Percentiles rank a stretch among this genome's conserved stretches.
phyloP scores from a whole-genome alignment of 805 yeast species.

The Starmerella gropengiesseri region DNA sequence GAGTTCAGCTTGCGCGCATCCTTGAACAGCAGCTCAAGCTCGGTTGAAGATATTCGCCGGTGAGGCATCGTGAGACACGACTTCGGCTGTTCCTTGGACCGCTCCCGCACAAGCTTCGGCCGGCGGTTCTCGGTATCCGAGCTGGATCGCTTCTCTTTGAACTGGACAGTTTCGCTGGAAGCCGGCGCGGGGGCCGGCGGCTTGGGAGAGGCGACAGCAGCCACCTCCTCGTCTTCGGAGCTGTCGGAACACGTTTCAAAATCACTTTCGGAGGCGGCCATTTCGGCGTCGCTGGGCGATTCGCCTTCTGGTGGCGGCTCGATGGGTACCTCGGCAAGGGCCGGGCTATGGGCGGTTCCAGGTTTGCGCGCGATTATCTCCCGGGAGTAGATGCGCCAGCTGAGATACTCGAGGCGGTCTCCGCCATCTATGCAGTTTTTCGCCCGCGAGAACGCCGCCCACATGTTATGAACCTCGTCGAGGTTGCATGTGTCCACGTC shows the following conservation, averaged over 20 bases:
- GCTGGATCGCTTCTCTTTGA: too few relatives aligned
- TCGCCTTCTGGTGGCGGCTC: not conserved
- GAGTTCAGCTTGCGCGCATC: slow-evolving; percentile 4
- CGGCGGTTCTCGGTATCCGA: too few relatives aligned
- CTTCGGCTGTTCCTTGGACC: not conserved
- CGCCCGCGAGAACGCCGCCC: slow-evolving; percentile 24
- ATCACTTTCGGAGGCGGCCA: slow-evolving; percentile 3
- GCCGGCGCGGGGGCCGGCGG: too few relatives aligned
- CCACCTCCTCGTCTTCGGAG: slow-evolving; percentile 2
- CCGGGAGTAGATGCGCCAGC: slow-evolving; percentile 25
- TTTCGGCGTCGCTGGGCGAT: not conserved
- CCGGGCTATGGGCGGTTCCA: not conserved
- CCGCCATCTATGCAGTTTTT: slow-evolving; percentile 23
- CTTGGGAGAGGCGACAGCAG: too few relatives aligned
- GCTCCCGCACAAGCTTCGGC: too few relatives aligned
- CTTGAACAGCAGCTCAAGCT: slow-evolving; percentile 12
- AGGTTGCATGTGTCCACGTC: slow-evolving; percentile 22
- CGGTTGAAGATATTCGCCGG: slow-evolving; percentile 15
- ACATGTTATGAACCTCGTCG: slow-evolving; percentile 22
- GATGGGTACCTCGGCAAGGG: not conserved
- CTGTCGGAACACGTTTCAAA: not conserved
- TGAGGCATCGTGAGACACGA: not conserved
- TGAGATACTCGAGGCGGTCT: slow-evolving; percentile 22
- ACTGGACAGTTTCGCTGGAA: too few relatives aligned
- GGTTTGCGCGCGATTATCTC: slow-evolving; percentile 13